Conservation (phyloP, 805 yeast genomes). For the Starmerella riodocensis region DNA sequence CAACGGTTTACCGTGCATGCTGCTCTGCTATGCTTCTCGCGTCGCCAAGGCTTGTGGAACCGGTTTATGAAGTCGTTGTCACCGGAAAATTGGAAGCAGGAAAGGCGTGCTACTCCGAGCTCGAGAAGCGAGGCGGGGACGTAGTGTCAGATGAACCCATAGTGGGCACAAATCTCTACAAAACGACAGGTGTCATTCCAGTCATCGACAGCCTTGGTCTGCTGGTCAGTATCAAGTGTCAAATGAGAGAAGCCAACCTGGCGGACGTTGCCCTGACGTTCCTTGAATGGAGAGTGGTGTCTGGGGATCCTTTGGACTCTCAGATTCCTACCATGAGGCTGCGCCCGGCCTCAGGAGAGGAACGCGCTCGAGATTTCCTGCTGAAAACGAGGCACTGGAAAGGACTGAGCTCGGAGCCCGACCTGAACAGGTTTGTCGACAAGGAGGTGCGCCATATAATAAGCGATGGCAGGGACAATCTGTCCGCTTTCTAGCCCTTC, state of each 20-base stretch:
- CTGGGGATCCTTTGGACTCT: conserved; percentile 81
- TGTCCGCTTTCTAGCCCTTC: neutral
- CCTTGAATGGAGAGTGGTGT: conserved; percentile 58
- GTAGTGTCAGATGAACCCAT: conserved; percentile 40
- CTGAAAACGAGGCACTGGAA: conserved; percentile 80
- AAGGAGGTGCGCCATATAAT: neutral
- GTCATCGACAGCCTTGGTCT: conserved; percentile 84
- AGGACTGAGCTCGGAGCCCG: conserved; percentile 66
- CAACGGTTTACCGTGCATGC: conserved; percentile 73
- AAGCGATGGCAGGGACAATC: neutral
- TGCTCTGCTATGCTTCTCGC: conserved; percentile 69
- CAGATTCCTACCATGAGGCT: conserved; percentile 51
- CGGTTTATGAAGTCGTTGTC: conserved; percentile 50
- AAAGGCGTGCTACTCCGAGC: conserved; percentile 35
- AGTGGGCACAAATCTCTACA: conserved; percentile 58
- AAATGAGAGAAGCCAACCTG: conserved; percentile 65
- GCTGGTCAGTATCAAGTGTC: conserved; percentile 55
- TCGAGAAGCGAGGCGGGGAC: conserved; percentile 61
- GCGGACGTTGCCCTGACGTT: conserved; percentile 58
- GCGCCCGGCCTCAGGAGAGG: conserved; percentile 56
- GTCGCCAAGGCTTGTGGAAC: conserved; percentile 68
- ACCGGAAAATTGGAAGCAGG: conserved; percentile 41
- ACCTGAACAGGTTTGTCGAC: conserved; percentile 54
- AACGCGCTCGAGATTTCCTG: conserved; percentile 77
- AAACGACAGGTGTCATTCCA: conserved; percentile 56